Conservation (phyloP, 2,329 filamentous ascomycete genomes). For the Diaporthe vaccinii region DNA sequence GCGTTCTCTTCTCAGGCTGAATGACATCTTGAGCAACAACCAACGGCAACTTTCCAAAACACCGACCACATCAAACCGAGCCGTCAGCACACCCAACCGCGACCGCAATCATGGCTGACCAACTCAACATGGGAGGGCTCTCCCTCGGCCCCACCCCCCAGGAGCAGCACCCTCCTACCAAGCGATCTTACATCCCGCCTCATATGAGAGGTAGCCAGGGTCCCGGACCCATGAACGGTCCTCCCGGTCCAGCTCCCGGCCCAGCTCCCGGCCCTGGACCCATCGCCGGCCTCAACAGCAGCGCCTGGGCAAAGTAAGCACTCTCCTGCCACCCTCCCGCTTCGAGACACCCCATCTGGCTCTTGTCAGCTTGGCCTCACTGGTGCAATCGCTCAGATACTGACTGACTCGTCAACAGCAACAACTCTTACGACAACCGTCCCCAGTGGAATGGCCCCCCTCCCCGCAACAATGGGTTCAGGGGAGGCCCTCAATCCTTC, state of each 20-base stretch:
- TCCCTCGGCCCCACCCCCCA: conserved; percentile 66
- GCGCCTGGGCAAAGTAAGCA: conserved; percentile 74
- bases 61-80: conserved; percentile 38
- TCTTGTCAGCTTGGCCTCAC: not conserved
- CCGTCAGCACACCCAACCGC: conserved; percentile 34
- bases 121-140: conserved; percentile 85
- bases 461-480: conserved; percentile 46
- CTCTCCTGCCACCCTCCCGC: conserved; percentile 16
- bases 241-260: conserved; percentile 46
- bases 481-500: conserved; percentile 58
- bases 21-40: conserved; percentile 37
- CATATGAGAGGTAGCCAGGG: conserved; percentile 78
- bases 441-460: conserved; percentile 42
- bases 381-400: not conserved
- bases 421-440: conserved; percentile 61
- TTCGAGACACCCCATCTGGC: not conserved
- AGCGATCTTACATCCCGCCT: conserved; percentile 85
- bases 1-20: conserved; percentile 38
- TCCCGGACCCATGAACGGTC: conserved; percentile 42
- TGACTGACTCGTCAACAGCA: conserved; percentile 49
- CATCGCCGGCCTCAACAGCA: conserved; percentile 68
- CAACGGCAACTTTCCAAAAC: conserved; percentile 27
- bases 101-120: conserved; percentile 78
- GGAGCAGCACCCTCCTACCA: conserved; percentile 49
- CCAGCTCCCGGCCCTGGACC: conserved; percentile 45